Evolutionary conservation across 2,329 filamentous ascomycete species (phyloP), one percentile per base, ranked within the genome.

Genomic region (Paecilomyces sp.): DNA sequence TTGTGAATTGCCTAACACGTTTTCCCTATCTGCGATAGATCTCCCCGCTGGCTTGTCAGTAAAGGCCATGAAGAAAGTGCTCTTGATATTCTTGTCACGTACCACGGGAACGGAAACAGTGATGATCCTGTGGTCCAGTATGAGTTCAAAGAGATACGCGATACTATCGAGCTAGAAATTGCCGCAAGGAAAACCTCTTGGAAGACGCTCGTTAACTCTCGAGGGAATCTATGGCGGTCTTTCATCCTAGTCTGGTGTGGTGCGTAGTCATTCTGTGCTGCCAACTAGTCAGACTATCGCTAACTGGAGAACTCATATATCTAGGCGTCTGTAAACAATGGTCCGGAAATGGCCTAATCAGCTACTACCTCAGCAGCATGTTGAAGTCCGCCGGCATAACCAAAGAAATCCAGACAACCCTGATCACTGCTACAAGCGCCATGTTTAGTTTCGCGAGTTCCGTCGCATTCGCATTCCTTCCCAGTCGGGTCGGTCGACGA

Each of bases 401-500:
- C 2, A 66, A 76, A 18, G 77, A 80, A 68, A 72, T 57, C 82
- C 57, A 68, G 74, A 22, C 79, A 79, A 25, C 81, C 79, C 81
- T 84, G 56, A 82, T 87, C 61, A 79, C 73, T 0, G 75, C 86
- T 11, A 79, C 80, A 65, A 80, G 82, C 66, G 79, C 80, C 28
- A 76, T 83, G 63, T 82, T 85, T 68, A 81, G 83, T 25, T 80
- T 84, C 24, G 72, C 84, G 22, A 81, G 79, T 65, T 81, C 83
- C 13, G 74, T 85, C 18, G 65, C 81, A 0, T 85, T 84, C 54
- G 83, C 85, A 2, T 74, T 79, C 8, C 74, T 86, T 52, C 82
- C 83, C 1, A 84, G 86, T 41, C 60, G 62, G 33, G 61, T 68
- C 28, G 72, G 72, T 4, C 68, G 72, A 6, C 66, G 71, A 1